Conservation (phyloP, 2,329 filamentous ascomycete genomes). For the Colletotrichum plurivorum region DNA sequence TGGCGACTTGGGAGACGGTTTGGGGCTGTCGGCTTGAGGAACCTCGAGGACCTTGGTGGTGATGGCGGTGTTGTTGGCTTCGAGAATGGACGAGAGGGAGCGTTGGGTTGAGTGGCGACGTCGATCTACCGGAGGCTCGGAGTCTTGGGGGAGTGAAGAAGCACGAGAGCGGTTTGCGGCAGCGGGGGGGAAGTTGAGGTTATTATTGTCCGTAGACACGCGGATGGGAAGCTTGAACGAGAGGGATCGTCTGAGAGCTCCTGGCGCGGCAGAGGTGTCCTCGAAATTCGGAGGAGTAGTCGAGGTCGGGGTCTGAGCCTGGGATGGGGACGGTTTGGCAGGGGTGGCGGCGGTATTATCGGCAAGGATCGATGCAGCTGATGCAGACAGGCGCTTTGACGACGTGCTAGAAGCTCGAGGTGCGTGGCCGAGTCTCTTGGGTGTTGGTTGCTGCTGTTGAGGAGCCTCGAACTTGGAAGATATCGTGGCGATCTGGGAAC, state of each 20-base stretch:
- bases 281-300: conserved; percentile 12
- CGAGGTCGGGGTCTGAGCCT: conserved; percentile 16
- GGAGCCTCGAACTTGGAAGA: conserved; percentile 17
- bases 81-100: conserved; percentile 31
- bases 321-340: conserved; percentile 12
- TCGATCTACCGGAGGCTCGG: conserved; percentile 15
- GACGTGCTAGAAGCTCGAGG: conserved; percentile 28
- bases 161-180: conserved; percentile 23
- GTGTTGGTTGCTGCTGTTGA: conserved; percentile 20
- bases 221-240: conserved; percentile 36
- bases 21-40: neutral
- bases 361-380: conserved; percentile 10
- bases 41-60: neutral
- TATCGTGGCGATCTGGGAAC: conserved; percentile 29
- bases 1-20: conserved; percentile 24
- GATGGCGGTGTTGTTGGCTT: neutral
- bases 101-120: conserved; percentile 7
- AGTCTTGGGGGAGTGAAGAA: conserved; percentile 28
- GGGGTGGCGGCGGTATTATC: conserved; percentile 1
- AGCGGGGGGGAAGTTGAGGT: conserved; percentile 4
- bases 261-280: conserved; percentile 27
- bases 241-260: conserved; percentile 36
- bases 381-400: conserved; percentile 33
- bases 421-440: conserved; percentile 15
- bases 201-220: conserved; percentile 30